A percentile compares a stretch with the other conserved stretches of the same genome.
Evolutionary conservation across 805 yeast species (phyloP).

Genomic region (Suhomyces sp.): DNA sequence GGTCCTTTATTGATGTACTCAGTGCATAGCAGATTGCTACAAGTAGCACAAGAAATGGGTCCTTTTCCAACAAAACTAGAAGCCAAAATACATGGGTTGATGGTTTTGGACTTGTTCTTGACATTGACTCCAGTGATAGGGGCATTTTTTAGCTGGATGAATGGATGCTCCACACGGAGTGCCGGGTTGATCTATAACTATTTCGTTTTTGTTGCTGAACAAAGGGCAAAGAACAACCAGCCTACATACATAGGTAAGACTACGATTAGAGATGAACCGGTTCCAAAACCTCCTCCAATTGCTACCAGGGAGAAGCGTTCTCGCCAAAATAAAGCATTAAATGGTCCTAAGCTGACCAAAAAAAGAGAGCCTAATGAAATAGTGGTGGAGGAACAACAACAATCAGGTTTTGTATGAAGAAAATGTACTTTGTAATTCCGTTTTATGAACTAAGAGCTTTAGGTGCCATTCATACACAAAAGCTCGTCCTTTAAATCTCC

Average conservation of each 20-base stretch:
- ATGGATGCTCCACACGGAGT: slow-evolving; percentile 85
- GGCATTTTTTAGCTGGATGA: slow-evolving; percentile 71
- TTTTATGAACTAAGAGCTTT: no score
- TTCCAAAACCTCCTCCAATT: neutral
- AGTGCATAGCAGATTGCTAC: slow-evolving; percentile 67
- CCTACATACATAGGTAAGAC: slow-evolving; percentile 6
- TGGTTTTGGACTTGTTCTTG: slow-evolving; percentile 68
- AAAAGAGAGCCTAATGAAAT: neutral
- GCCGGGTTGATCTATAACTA: slow-evolving; percentile 69
- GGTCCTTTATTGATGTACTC: slow-evolving; percentile 84
- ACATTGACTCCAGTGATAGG: slow-evolving; percentile 83
- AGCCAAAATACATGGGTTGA: slow-evolving; percentile 75
- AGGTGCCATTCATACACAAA: no score
- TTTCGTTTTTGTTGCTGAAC: slow-evolving; percentile 13
- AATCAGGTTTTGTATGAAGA: slow-evolving; percentile 7
- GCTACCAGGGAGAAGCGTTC: slow-evolving; percentile 2
- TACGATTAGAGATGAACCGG: slow-evolving; percentile 4
- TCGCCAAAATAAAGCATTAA: no score
- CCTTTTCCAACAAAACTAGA: slow-evolving; percentile 57
- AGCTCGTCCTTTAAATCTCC: no score
- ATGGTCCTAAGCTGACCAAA: no score
- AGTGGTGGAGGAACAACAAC: slow-evolving; percentile 6
- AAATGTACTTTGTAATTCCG: no score
- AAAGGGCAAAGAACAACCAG: slow-evolving; percentile 12
- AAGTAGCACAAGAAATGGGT: slow-evolving; percentile 56